Evolutionary conservation across 345 rosid genomes (phyloP).

Genomic region (Eucalyptus cladocalyx): DNA sequence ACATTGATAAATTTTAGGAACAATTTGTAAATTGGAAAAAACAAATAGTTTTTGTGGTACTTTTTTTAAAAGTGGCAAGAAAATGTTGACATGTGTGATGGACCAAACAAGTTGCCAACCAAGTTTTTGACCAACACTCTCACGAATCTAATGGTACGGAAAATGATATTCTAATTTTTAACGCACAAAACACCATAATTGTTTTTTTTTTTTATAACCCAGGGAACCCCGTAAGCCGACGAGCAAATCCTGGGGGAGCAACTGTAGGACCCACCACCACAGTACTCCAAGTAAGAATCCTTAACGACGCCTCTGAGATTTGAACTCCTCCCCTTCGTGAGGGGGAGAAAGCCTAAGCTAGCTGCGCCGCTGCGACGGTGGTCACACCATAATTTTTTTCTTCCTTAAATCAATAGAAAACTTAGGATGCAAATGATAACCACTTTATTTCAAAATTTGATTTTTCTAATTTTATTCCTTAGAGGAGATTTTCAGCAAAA

Average conservation of each 20-base stretch:
- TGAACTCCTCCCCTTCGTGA: no score
- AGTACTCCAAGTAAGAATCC: no score
- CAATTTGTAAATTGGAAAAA: background rate
- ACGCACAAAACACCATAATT: background rate
- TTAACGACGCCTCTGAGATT: no score
- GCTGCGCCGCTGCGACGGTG: rapidly evolving
- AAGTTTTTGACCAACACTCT: background rate
- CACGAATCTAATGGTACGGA: background rate
- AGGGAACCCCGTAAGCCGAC: no score
- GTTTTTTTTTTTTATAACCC: no score
- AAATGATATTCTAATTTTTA: background rate
- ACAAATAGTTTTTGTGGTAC: background rate
- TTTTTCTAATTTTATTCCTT: no score
- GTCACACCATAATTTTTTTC: background rate
- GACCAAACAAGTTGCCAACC: background rate
- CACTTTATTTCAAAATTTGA: no score
- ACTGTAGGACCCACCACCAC: no score
- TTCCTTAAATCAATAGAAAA: background rate
- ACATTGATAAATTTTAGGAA: background rate
- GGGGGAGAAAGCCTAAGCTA: no score
- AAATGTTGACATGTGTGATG: background rate
- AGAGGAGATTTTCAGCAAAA: rapidly evolving
- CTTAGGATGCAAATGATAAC: rapidly evolving
- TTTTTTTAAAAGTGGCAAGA: background rate
- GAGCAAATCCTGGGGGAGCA: no score